A percentile compares a stretch with the other conserved stretches of the same genome.
These are phyloP conservation scores for Pichia sp. DNA, from an alignment of 1,139 yeast species.

Conservation along the genomic window DNA sequence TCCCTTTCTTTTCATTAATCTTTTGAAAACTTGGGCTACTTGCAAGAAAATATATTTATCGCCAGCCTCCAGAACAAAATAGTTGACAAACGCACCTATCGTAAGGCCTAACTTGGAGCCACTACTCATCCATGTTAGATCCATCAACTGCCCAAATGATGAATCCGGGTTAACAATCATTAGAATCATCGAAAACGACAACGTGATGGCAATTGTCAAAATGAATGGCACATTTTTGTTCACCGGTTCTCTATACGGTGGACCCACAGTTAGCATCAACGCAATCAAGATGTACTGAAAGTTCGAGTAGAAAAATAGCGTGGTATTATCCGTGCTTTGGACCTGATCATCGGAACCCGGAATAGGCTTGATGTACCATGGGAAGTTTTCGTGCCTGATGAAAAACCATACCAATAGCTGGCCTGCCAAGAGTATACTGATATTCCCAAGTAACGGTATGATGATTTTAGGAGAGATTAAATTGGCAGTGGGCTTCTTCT, in stretches of 20 bases:
- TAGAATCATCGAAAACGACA: constrained; percentile 44
- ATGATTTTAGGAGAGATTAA: constrained; percentile 83
- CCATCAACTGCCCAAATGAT: constrained; percentile 63
- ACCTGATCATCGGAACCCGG: constrained; percentile 81
- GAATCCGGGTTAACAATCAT: constrained; percentile 49
- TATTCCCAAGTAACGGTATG: constrained; percentile 74
- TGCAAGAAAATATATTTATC: constrained; percentile 36
- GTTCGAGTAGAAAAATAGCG: constrained; percentile 72
- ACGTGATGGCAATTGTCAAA: constrained; percentile 49
- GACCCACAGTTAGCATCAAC: constrained; percentile 78
- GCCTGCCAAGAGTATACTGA: constrained; percentile 53
- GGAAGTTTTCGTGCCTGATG: constrained; percentile 36
- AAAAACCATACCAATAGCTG: constrained; percentile 70
- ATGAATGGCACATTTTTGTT: constrained; percentile 67
- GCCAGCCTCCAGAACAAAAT: constrained; percentile 43
- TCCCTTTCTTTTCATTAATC: constrained; percentile 25
- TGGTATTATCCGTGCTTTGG: constrained; percentile 83
- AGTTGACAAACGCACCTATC: constrained; percentile 46
- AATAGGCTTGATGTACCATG: constrained; percentile 79
- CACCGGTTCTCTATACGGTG: constrained; percentile 88
- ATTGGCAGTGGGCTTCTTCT: constrained; percentile 89
- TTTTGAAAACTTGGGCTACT: constrained; percentile 31
- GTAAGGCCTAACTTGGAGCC: constrained; percentile 51
- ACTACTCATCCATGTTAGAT: constrained; percentile 57
- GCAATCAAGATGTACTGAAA: constrained; percentile 88